These are phyloP conservation scores for Bassia scoparia DNA, from an alignment of 148 eudicot genomes.

Conservation along the genomic window DNA sequence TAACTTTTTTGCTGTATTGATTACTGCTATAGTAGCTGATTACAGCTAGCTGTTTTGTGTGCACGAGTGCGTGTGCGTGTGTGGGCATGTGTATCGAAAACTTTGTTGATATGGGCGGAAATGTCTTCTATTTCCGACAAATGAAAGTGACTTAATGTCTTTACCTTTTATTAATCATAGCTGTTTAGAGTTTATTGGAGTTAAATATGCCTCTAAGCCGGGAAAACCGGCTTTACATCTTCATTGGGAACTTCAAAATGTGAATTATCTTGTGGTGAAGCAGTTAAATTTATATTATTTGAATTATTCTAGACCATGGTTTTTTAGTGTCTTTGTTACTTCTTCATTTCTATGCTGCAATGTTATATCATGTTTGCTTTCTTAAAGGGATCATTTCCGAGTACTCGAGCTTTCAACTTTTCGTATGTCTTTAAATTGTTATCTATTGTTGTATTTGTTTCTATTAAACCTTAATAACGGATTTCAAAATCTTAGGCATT, in stretches of 20 bases:
- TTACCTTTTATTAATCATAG: not conserved
- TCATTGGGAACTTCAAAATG: not conserved
- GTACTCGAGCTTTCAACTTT: not conserved
- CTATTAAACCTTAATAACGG: not conserved
- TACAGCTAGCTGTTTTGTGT: too few species aligned
- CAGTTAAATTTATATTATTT: not conserved
- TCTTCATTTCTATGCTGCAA: not conserved
- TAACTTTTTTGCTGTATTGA: not conserved
- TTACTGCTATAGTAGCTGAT: too few species aligned
- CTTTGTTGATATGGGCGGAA: conserved; percentile 12
- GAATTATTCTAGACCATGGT: not conserved
- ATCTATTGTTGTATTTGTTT: not conserved
- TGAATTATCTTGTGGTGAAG: conserved; percentile 7
- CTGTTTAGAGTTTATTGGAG: not conserved
- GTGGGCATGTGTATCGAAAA: not conserved
- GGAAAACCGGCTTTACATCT: not conserved
- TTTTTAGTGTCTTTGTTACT: not conserved
- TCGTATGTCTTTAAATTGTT: not conserved
- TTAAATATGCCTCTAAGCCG: not conserved
- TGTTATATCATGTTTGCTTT: not conserved
- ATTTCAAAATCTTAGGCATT: not conserved
- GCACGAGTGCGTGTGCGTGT: not conserved
- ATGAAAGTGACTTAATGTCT: conserved; percentile 1
- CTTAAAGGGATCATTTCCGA: not conserved
- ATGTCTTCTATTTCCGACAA: conserved; percentile 22